Percentiles rank a stretch among this genome's conserved stretches.
Conservation (phyloP, 2,329 filamentous ascomycete species). For the Truncatella angustata region DNA sequence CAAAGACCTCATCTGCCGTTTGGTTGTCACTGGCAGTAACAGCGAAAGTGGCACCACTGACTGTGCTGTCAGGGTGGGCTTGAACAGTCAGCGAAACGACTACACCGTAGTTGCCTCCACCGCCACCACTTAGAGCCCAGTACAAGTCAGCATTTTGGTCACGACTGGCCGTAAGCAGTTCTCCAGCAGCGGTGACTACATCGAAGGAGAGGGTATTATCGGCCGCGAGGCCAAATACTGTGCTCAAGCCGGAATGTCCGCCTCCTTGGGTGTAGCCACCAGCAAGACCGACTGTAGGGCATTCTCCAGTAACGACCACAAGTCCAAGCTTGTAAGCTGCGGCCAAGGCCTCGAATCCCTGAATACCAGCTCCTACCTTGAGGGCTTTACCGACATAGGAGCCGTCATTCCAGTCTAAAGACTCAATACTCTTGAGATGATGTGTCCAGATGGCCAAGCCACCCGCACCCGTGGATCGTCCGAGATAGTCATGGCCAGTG, state of each 20-base stretch:
- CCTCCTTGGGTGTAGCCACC: slow-evolving; percentile 62
- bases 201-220: slow-evolving; percentile 53
- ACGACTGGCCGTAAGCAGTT: slow-evolving; percentile 36
- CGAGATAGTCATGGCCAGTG: slow-evolving; percentile 50
- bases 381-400: slow-evolving; percentile 47
- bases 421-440: slow-evolving; percentile 39
- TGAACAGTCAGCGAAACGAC: slow-evolving; percentile 30
- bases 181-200: slow-evolving; percentile 35
- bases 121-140: slow-evolving; percentile 52
- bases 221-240: slow-evolving; percentile 55
- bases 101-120: slow-evolving; percentile 48
- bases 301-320: slow-evolving; percentile 46
- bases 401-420: slow-evolving; percentile 21
- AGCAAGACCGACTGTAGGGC: slow-evolving; percentile 53
- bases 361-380: slow-evolving; percentile 48
- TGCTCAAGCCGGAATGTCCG: slow-evolving; percentile 54
- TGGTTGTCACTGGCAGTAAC: slow-evolving; percentile 14
- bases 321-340: slow-evolving; percentile 35
- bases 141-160: slow-evolving; percentile 47
- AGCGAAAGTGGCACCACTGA: slow-evolving; percentile 18
- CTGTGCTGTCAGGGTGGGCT: slow-evolving; percentile 16
- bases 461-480: slow-evolving; percentile 51
- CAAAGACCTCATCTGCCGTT: slow-evolving; percentile 16
- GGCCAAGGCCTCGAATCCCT: slow-evolving; percentile 39
- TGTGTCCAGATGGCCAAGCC: slow-evolving; percentile 47